These are phyloP conservation scores for Citrullus mucosospermus DNA, from an alignment of 306 rosid genomes.

Conservation along the genomic window DNA sequence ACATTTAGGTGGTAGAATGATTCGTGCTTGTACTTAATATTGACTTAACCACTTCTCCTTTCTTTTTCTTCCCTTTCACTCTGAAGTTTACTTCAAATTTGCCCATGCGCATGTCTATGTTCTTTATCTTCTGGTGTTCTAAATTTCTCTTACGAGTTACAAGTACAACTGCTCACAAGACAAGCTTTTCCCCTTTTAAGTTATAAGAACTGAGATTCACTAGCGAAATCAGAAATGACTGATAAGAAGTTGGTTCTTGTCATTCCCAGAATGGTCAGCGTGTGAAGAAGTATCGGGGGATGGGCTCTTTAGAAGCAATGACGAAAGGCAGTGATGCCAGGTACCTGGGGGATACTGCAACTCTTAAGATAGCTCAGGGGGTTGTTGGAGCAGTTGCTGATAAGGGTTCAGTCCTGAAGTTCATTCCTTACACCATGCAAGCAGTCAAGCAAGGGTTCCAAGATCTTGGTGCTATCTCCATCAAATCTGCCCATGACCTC, in stretches of 20 bases:
- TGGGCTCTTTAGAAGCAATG: constrained; percentile 99
- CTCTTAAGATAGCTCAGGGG: constrained; percentile 88
- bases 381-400: constrained; percentile 93
- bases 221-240: background rate
- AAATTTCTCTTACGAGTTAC: background rate
- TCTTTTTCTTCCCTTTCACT: background rate
- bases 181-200: background rate
- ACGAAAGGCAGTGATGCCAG: constrained; percentile 86
- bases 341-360: constrained; percentile 74
- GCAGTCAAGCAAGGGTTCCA: constrained; percentile 97
- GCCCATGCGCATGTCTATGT: background rate
- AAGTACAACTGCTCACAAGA: background rate
- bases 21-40: background rate
- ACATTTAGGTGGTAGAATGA: background rate
- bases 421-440: constrained; percentile 88
- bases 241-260: constrained; percentile 6
- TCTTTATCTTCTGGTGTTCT: background rate
- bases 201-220: background rate
- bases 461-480: constrained; percentile 83
- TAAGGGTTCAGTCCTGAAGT: constrained; percentile 83
- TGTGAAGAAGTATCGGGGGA: constrained; percentile 79
- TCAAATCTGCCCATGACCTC: constrained; percentile 84
- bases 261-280: constrained; percentile 52
- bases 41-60: background rate
- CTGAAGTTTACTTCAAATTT: background rate